phyloP scores from a whole-genome alignment of 805 yeast genomes.

The Pichia deserticola region DNA sequence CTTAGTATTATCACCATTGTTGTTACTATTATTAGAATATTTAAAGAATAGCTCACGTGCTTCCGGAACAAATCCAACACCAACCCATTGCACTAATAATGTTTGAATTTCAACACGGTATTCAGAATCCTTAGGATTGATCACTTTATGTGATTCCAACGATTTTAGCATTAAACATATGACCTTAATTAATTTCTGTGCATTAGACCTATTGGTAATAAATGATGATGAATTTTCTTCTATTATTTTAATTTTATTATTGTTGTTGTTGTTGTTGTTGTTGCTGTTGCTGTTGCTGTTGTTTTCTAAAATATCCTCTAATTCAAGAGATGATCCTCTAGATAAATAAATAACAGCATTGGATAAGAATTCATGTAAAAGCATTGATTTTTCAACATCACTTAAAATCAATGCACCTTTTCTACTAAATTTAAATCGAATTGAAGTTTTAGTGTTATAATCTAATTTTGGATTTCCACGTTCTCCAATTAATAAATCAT shows the following conservation, averaged over 20 bases:
- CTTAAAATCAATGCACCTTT: conserved; percentile 47
- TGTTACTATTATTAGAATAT: background rate
- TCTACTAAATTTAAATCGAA: conserved; percentile 41
- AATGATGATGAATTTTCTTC: background rate
- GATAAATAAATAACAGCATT: conserved; percentile 41
- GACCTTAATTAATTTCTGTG: conserved; percentile 39
- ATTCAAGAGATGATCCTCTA: conserved; percentile 23
- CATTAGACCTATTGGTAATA: conserved; percentile 27
- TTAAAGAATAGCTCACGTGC: conserved; percentile 48
- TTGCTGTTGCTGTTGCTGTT: background rate
- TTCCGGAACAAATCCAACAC: conserved; percentile 43
- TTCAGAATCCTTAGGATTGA: conserved; percentile 40
- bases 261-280: background rate
- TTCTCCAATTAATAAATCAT: conserved; percentile 49
- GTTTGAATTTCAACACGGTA: conserved; percentile 54
- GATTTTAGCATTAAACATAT: conserved; percentile 58
- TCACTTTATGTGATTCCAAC: conserved; percentile 36
- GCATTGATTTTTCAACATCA: conserved; percentile 55
- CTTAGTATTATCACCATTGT: background rate
- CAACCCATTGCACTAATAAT: conserved; percentile 58
- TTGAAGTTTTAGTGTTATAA: conserved; percentile 3
- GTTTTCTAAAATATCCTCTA: conserved; percentile 11
- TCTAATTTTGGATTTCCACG: conserved; percentile 36
- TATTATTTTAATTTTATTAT: background rate
- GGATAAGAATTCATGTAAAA: conserved; percentile 63